A percentile compares a stretch with the other conserved stretches of the same genome.
Evolutionary conservation across 2,329 filamentous ascomycete genomes (phyloP).

Genomic region (Talaromyces verruculosus): DNA sequence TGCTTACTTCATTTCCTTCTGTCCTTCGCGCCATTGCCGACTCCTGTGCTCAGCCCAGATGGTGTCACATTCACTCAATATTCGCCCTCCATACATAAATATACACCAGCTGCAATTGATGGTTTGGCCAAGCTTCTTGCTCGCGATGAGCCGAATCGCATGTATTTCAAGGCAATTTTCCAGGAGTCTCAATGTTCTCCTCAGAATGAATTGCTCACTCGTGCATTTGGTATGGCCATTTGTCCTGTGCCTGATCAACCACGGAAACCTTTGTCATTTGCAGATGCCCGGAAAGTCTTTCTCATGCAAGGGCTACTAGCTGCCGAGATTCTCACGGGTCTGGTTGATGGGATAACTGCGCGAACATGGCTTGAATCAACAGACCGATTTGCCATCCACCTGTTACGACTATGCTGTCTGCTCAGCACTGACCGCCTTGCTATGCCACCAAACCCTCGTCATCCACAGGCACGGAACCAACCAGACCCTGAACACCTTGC

Average conservation of each 20-base stretch:
- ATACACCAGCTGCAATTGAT: slow-evolving; percentile 86
- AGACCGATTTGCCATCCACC: slow-evolving; percentile 78
- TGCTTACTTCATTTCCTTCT: slow-evolving; percentile 86
- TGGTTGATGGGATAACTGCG: slow-evolving; percentile 73
- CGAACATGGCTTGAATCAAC: slow-evolving; percentile 78
- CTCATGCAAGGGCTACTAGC: slow-evolving; percentile 90
- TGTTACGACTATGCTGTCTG: slow-evolving; percentile 72
- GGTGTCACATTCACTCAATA: slow-evolving; percentile 76
- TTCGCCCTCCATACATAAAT: slow-evolving; percentile 77
- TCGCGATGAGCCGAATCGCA: slow-evolving; percentile 87
- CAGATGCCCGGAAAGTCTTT: slow-evolving; percentile 82
- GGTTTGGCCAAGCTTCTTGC: slow-evolving; percentile 87
- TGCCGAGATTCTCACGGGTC: slow-evolving; percentile 79
- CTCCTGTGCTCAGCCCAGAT: slow-evolving; percentile 58
- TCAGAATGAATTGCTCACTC: slow-evolving; percentile 78
- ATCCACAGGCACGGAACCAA: slow-evolving; percentile 36
- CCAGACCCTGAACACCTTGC: slow-evolving; percentile 45
- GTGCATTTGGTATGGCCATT: slow-evolving; percentile 82
- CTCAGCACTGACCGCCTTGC: slow-evolving; percentile 64
- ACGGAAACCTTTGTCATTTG: slow-evolving; percentile 62
- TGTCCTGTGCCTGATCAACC: slow-evolving; percentile 75
- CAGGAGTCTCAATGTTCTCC: slow-evolving; percentile 66
- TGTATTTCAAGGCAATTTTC: slow-evolving; percentile 80
- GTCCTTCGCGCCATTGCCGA: slow-evolving; percentile 80
- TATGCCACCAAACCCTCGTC: slow-evolving; percentile 34